Evolutionary conservation across 495 filamentous ascomycete genomes (phyloP), one percentile per base, ranked within the genome.

Genomic region (Penicillium argentinense): DNA sequence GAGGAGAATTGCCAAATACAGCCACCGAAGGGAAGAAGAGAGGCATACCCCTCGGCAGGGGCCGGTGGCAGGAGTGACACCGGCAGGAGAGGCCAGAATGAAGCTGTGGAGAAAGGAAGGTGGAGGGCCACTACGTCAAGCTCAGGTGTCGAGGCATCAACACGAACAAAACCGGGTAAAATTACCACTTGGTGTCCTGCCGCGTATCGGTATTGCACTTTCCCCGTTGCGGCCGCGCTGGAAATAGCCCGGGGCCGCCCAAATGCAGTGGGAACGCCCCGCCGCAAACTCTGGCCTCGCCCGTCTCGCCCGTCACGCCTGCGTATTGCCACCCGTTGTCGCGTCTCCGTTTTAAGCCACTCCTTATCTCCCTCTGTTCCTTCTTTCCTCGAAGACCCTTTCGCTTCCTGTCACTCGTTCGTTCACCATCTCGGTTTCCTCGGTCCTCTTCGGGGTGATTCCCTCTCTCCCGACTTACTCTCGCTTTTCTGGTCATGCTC

Each of bases 401-500:
- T 40, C 27, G 26, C 45, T 42, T 49, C 34, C 38, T 43, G 51
- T 58, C 55, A 51, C 42, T 56, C 53, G 47, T 57, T 60, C 51
- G 36, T 33, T 9, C 11, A 22, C 8, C 12, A 17, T 43, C 42
- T 12, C 28, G 38, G 24, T 23, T 49, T 18, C 21, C 19, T 39
- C 38, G 29, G 8, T 2, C 9, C 24, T 26, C 12, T 21, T 24
- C 17, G 19, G 33, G 37, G 38, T 32, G 27, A n/a, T 32, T 41
- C 39, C 36, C n/a, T 18, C 11, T 9, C 7, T 27, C 25, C 18
- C 21, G 21, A 14, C n/a, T 30, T 26, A 14, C 7, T 29, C 30
- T 54, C 38, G 38, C 22, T 39, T 51, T 17, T 36, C 47, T 51
- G 50, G 64, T 57, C 66, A 72, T 72, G 66, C 54, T 64, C 51